Evolutionary conservation across 345 rosid species (phyloP).

Genomic region (Lepidium sativum): DNA sequence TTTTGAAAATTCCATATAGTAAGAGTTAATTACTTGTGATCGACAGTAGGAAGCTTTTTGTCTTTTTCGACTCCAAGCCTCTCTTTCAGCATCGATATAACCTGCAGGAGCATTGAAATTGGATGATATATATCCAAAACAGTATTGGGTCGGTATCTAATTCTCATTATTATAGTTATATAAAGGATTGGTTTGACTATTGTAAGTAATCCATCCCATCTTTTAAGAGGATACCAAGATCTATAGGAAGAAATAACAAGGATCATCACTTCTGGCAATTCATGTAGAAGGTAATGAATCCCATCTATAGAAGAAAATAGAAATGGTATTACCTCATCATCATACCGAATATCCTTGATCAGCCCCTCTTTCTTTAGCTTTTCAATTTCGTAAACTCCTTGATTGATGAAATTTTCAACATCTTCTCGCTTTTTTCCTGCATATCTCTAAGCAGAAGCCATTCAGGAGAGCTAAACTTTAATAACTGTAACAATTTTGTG

Average conservation of each 20-base stretch:
- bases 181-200: neutral
- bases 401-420: constrained; percentile 70
- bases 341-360: constrained; percentile 67
- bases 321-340: constrained; percentile 67
- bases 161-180: neutral
- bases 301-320: neutral
- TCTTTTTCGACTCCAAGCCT: constrained; percentile 69
- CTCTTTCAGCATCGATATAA: constrained; percentile 71
- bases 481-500: constrained; percentile 14
- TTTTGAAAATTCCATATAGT: neutral
- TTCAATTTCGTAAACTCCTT: constrained; percentile 80
- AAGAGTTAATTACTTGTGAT: constrained; percentile 51
- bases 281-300: neutral
- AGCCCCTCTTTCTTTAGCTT: constrained; percentile 83
- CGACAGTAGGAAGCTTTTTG: constrained; percentile 61
- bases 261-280: neutral
- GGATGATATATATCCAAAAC: neutral
- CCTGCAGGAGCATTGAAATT: constrained; percentile 39
- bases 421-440: constrained; percentile 81
- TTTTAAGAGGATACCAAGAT: constrained; percentile 1
- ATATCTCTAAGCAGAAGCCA: constrained; percentile 26
- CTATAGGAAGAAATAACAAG: neutral
- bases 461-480: constrained; percentile 11
- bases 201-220: neutral
- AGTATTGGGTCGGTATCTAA: neutral